Evolutionary conservation across 2,329 filamentous ascomycete genomes (phyloP).

Genomic region (Thermomyces lanuginosus): DNA sequence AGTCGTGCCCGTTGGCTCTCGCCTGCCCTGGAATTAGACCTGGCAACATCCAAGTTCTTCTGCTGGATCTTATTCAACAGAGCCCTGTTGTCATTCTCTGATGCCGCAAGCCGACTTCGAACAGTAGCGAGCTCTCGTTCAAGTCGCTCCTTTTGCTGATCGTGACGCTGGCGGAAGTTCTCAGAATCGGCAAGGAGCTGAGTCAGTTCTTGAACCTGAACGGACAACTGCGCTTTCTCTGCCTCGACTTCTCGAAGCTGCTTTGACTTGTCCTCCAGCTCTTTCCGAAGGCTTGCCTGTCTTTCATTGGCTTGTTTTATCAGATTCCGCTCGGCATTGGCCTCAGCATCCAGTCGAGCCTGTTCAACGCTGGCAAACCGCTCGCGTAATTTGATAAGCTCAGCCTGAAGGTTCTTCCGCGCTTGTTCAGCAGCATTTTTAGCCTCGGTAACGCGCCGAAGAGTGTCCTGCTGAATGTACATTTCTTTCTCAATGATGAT

Average conservation of each 20-base stretch:
- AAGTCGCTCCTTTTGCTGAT: slow-evolving; percentile 84
- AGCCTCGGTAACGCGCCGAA: slow-evolving; percentile 71
- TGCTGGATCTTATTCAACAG: slow-evolving; percentile 96
- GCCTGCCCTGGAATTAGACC: slow-evolving; percentile 69
- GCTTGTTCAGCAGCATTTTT: slow-evolving; percentile 66
- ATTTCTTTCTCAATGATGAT: slow-evolving; percentile 97
- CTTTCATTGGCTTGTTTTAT: slow-evolving; percentile 63
- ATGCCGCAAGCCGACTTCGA: slow-evolving; percentile 74
- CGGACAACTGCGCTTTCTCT: slow-evolving; percentile 59
- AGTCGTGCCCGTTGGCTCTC: slow-evolving; percentile 70
- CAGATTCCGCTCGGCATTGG: slow-evolving; percentile 63
- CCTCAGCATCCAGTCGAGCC: slow-evolving; percentile 66
- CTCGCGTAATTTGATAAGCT: slow-evolving; percentile 65
- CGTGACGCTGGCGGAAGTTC: slow-evolving; percentile 73
- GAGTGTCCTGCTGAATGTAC: slow-evolving; percentile 83
- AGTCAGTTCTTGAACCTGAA: slow-evolving; percentile 70
- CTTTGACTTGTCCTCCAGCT: slow-evolving; percentile 63
- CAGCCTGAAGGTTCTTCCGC: slow-evolving; percentile 72
- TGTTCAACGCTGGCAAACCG: slow-evolving; percentile 77
- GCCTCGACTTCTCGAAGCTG: slow-evolving; percentile 63
- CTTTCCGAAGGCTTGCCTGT: slow-evolving; percentile 57
- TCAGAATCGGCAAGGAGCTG: slow-evolving; percentile 79
- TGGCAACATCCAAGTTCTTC: slow-evolving; percentile 88
- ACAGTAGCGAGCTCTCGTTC: slow-evolving; percentile 83
- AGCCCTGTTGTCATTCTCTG: slow-evolving; percentile 88